phyloP scores from a whole-genome alignment of 768 basidiomycete species.

The Suillus clintonianus region DNA sequence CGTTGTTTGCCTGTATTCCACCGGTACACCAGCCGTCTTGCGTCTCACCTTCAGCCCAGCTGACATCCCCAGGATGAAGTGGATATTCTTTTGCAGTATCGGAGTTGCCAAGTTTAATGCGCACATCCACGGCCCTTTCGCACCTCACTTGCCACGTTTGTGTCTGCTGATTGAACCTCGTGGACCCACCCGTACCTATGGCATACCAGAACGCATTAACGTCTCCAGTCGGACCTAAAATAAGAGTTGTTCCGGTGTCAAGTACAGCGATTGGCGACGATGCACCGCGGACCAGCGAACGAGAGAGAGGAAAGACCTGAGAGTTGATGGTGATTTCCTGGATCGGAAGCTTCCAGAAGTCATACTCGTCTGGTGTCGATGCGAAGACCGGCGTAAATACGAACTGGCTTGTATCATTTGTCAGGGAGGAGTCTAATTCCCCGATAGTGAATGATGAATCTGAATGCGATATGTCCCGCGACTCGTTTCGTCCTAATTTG shows the following conservation, averaged over 20 bases:
- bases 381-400: conserved; percentile 42
- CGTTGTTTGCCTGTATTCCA: conserved; percentile 56
- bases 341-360: conserved; percentile 63
- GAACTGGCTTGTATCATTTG: conserved; percentile 34
- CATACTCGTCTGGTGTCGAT: conserved; percentile 37
- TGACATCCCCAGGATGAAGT: conserved; percentile 54
- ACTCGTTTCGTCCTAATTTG: conserved; percentile 42
- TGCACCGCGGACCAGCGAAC: conserved; percentile 46
- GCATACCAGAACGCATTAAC: conserved; percentile 54
- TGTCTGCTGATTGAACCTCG: conserved; percentile 35
- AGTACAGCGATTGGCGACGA: conserved; percentile 53
- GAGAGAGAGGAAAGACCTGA: conserved; percentile 40
- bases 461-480: conserved; percentile 15
- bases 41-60: conserved; percentile 48
- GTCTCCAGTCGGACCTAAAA: conserved; percentile 54
- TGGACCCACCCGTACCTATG: conserved; percentile 41
- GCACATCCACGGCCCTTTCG: conserved; percentile 46
- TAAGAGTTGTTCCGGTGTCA: conserved; percentile 63
- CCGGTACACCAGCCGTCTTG: conserved; percentile 55
- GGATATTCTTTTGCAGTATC: conserved; percentile 37
- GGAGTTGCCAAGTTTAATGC: conserved; percentile 45
- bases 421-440: conserved; percentile 40
- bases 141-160: conserved; percentile 54
- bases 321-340: conserved; percentile 46
- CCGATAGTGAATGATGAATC: conserved; percentile 56